Percentiles rank a stretch among this genome's conserved stretches.
phyloP scores from a whole-genome alignment of 1,284 basidiomycete genomes.

The Rhizoctonia solani region DNA sequence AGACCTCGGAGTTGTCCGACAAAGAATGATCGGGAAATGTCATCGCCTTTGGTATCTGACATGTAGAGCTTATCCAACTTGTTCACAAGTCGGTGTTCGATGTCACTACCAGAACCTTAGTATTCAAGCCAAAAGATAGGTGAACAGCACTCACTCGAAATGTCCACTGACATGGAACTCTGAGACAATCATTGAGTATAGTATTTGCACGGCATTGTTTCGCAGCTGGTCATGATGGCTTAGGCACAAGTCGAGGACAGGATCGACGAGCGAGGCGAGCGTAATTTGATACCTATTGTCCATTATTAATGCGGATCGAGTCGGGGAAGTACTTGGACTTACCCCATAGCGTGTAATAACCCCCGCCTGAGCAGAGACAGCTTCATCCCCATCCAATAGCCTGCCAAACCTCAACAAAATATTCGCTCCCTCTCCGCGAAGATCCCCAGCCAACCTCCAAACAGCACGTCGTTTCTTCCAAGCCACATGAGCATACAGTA shows the following conservation, averaged over 20 bases:
- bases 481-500: slow-evolving; percentile 37
- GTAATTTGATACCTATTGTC: slow-evolving; percentile 84
- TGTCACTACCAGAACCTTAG: slow-evolving; percentile 55
- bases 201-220: slow-evolving; percentile 87
- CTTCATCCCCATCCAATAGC: slow-evolving; percentile 79
- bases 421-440: slow-evolving; percentile 89
- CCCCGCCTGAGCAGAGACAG: slow-evolving; percentile 50
- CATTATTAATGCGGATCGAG: too few relatives aligned
- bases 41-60: slow-evolving; percentile 87
- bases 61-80: slow-evolving; percentile 91
- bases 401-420: slow-evolving; percentile 87
- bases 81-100: slow-evolving; percentile 94
- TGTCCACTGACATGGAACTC: slow-evolving; percentile 82
- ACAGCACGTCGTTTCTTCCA: slow-evolving; percentile 87
- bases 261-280: slow-evolving; percentile 84
- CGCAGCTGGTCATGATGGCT: slow-evolving; percentile 93
- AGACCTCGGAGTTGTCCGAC: slow-evolving; percentile 87
- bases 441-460: slow-evolving; percentile 94
- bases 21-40: slow-evolving; percentile 90
- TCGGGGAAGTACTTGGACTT: slow-evolving; percentile 46
- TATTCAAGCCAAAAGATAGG: background rate
- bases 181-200: slow-evolving; percentile 95
- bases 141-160: slow-evolving; percentile 50
- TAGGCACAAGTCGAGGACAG: slow-evolving; percentile 89
- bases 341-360: slow-evolving; percentile 64